Percentiles rank a stretch among this genome's conserved stretches.
phyloP scores from a whole-genome alignment of 2,329 filamentous ascomycete genomes.

The Onygenales sp. region DNA sequence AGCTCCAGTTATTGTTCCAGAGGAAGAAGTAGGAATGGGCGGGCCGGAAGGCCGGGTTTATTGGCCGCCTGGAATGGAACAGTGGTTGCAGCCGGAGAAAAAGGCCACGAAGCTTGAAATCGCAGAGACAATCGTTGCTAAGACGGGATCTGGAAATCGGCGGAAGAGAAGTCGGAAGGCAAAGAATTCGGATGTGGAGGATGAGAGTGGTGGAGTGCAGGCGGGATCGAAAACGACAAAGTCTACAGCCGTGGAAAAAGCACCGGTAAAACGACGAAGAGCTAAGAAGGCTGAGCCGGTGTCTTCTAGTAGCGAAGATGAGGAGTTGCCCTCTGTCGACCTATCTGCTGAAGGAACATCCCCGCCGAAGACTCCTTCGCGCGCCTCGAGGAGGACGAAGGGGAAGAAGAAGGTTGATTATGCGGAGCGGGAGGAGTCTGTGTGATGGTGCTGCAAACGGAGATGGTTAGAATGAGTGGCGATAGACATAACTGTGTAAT shows the following conservation, averaged over 20 bases:
- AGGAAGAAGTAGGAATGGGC: conserved; percentile 75
- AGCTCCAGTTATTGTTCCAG: conserved; percentile 43
- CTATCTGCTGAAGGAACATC: neutral
- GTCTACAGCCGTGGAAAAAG: neutral
- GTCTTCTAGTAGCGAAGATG: neutral
- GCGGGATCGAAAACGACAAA: neutral
- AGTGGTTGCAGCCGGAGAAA: conserved; percentile 78
- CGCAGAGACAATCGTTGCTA: conserved; percentile 6
- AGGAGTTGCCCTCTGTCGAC: neutral
- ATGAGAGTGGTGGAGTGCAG: neutral
- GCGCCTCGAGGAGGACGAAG: neutral
- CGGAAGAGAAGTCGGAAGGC: neutral
- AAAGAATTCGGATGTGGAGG: neutral
- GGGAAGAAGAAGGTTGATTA: conserved; percentile 4
- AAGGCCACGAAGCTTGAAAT: conserved; percentile 3
- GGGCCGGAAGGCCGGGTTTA: conserved; percentile 74
- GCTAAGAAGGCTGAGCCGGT: neutral
- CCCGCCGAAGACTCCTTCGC: neutral
- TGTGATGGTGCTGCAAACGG: neutral
- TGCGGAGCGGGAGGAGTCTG: neutral
- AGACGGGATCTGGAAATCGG: neutral
- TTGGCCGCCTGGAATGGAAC: conserved; percentile 83
- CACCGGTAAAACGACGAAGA: neutral
- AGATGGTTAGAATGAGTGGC: no score
- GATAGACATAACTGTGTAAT: neutral